phyloP scores from a whole-genome alignment of 2,329 filamentous ascomycete species.

The Dothistroma pini region DNA sequence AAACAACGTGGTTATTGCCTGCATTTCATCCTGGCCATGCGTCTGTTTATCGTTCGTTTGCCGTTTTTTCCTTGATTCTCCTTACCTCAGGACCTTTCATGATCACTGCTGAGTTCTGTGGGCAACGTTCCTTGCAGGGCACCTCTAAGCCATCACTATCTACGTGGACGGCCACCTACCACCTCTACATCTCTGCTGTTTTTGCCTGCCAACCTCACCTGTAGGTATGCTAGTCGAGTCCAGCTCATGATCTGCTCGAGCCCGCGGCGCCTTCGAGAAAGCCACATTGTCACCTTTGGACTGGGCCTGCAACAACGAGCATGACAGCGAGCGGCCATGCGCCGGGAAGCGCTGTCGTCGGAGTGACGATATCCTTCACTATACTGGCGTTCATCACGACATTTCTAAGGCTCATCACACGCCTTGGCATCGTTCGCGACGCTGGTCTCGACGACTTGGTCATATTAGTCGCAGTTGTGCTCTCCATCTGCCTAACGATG shows the following conservation, averaged over 20 bases:
- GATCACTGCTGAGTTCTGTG: not conserved
- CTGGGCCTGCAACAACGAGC: not conserved
- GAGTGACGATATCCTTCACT: slow-evolving; percentile 27
- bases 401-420: slow-evolving; percentile 21
- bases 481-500: slow-evolving; percentile 20
- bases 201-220: not conserved
- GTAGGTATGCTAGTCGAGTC: not conserved
- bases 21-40: not conserved
- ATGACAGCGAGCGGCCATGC: slow-evolving; percentile 24
- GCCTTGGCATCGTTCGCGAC: slow-evolving; percentile 23
- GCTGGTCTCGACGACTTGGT: slow-evolving; percentile 27
- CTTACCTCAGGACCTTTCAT: not conserved
- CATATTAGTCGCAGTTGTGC: slow-evolving; percentile 18
- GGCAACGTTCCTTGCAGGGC: not conserved
- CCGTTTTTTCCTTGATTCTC: not conserved
- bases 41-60: not conserved
- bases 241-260: not conserved
- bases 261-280: not conserved
- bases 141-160: not conserved
- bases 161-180: not conserved
- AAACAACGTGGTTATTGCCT: not conserved
- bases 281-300: not conserved
- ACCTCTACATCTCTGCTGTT: not conserved
- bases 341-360: slow-evolving; percentile 25
- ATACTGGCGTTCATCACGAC: slow-evolving; percentile 23